Percentiles rank a stretch among this genome's conserved stretches.
Conservation (phyloP, 345 rosid genomes). For the Syzygium jambos region DNA sequence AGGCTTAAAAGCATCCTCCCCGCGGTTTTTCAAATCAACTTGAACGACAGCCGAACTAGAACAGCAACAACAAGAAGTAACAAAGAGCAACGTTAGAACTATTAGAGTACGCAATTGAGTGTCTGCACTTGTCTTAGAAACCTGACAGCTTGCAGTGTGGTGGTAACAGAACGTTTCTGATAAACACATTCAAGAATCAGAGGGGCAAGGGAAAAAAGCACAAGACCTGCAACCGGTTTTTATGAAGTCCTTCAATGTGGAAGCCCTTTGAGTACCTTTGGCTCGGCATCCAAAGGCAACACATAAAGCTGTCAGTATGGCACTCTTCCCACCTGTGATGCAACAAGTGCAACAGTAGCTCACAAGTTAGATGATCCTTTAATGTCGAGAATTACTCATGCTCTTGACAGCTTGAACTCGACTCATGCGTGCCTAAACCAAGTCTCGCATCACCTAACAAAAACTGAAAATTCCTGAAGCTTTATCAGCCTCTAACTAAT, state of each 20-base stretch:
- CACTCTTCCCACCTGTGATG: constrained; percentile 83
- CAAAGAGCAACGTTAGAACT: neutral
- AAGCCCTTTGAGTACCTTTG: constrained; percentile 80
- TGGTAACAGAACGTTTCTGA: neutral
- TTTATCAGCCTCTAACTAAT: neutral
- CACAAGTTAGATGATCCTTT: neutral
- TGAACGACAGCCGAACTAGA: constrained; percentile 65
- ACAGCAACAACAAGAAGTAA: neutral
- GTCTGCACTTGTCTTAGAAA: neutral
- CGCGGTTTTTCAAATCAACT: constrained; percentile 67
- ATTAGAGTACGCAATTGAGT: neutral
- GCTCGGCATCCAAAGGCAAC: constrained; percentile 92
- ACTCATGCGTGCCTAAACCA: neutral
- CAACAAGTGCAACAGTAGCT: neutral
- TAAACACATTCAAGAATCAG: neutral
- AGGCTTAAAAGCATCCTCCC: constrained; percentile 76
- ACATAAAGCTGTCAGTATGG: constrained; percentile 82
- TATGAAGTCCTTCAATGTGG: constrained; percentile 73
- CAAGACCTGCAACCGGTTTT: constrained; percentile 88
- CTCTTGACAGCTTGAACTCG: neutral
- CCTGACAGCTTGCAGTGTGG: neutral
- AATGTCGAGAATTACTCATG: neutral
- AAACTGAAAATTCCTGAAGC: neutral
- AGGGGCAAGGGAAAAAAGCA: neutral
- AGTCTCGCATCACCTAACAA: neutral